Base-by-base conservation (phyloP, 805 yeast genomes). In the Millerozyma miso region DNA sequence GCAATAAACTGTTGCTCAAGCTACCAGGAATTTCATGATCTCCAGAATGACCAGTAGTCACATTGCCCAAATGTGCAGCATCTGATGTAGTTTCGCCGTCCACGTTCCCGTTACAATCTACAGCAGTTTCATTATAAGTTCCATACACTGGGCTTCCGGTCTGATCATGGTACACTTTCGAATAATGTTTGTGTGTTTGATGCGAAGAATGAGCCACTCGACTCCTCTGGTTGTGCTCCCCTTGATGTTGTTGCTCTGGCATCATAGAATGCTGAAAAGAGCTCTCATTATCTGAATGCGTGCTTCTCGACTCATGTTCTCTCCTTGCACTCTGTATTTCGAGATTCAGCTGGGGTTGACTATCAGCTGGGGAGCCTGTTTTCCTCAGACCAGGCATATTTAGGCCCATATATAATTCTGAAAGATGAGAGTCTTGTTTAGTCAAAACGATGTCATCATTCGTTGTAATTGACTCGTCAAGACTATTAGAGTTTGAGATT, bases 1-100 rank as follows among this genome's bases (percentile, higher is more conserved):
- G 68, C 26, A 60, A 43, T 16, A 53, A 37, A 32, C 44, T 38
- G 14, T 41, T 45, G 31, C n/a, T 35, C 36, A 36, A 18, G 29
- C 19, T 40, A 29, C 12, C 19, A 15, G 15, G 36, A 29, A 10
- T 12, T n/a, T 32, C 17, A 13, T 32, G 17, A 6, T 32, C 17
- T 7, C 34, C 34, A 32, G 34, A 8, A 32, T 15, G 15, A 6
- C 15, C 20, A 20, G 6, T 33, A 5, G 23, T 16, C 13, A 18
- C 33, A 39, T 33, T 33, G 20, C 31, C 4, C 12, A 33, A 19
- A 7, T 19, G 18, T 10, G 34, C 13, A 26, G 29, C 13, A 14
- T 33, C 34, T 3, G 20, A 7, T 4, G 19, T 19, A 4, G 19
- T 18, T 16, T 10, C 26, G n/a, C 40, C 40, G n/a, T 29, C 10